Percentiles rank a stretch among this genome's conserved stretches.
These are phyloP conservation scores for Zancudomyces culisetae DNA, from an alignment of 371 early-diverging fungal species.

Conservation along the genomic window DNA sequence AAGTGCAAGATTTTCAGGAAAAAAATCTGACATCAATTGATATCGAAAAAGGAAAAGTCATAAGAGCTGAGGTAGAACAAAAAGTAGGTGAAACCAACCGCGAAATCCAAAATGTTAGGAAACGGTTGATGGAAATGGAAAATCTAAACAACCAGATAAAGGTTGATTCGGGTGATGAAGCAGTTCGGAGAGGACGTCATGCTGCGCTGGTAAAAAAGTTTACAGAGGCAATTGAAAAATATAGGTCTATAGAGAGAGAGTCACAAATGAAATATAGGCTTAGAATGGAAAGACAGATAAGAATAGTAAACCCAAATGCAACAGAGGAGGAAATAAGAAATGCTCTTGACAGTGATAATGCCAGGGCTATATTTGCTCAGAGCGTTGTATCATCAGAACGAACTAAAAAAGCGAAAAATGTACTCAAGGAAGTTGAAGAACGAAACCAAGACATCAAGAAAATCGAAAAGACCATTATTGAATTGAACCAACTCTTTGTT, in stretches of 20 bases:
- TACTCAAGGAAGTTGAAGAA: conserved; percentile 32
- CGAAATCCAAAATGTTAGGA: background rate
- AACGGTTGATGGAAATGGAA: conserved; percentile 10
- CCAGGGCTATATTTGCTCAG: conserved; percentile 32
- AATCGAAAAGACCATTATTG: conserved; percentile 32
- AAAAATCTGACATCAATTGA: background rate
- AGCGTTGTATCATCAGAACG: conserved; percentile 25
- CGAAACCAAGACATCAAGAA: conserved; percentile 35
- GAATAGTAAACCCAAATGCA: conserved; percentile 32
- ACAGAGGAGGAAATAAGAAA: conserved; percentile 30
- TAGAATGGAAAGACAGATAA: conserved; percentile 18
- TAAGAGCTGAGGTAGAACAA: background rate
- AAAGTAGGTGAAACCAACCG: background rate
- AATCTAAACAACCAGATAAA: background rate
- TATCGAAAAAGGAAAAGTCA: background rate
- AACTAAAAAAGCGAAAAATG: conserved; percentile 24
- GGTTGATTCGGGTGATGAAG: conserved; percentile 10
- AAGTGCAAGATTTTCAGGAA: background rate
- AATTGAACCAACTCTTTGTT: conserved; percentile 35
- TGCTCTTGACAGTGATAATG: conserved; percentile 28
- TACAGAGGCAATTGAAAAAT: conserved; percentile 17
- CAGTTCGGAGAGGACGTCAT: conserved; percentile 15
- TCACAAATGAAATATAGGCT: conserved; percentile 18
- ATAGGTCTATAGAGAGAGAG: conserved; percentile 18
- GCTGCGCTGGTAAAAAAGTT: conserved; percentile 15